phyloP scores from a whole-genome alignment of 1,284 basidiomycete species.

The Taiwanofungus camphoratus region DNA sequence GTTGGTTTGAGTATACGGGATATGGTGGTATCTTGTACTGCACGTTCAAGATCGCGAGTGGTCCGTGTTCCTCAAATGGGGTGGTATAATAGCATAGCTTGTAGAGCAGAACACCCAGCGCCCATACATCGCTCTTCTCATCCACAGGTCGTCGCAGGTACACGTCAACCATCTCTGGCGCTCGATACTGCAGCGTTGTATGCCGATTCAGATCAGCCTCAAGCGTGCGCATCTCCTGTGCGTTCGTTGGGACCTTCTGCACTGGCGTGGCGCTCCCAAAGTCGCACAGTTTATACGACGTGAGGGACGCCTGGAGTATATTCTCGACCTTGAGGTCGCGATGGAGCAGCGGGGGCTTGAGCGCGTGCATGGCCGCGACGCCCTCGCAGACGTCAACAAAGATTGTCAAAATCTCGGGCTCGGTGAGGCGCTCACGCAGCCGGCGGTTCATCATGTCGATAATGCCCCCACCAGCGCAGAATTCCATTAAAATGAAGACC shows the following conservation, averaged over 20 bases:
- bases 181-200: slow-evolving; percentile 93
- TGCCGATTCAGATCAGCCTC: slow-evolving; percentile 93
- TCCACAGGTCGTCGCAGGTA: slow-evolving; percentile 80
- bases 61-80: slow-evolving; percentile 96
- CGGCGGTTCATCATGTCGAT: slow-evolving; percentile 99
- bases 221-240: slow-evolving; percentile 78
- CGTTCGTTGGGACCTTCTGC: slow-evolving; percentile 64
- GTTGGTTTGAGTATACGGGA: slow-evolving; percentile 84
- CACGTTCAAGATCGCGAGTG: slow-evolving; percentile 93
- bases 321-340: slow-evolving; percentile 99
- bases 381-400: slow-evolving; percentile 95
- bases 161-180: slow-evolving; percentile 97
- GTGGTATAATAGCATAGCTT: slow-evolving; percentile 98
- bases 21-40: slow-evolving; percentile 93
- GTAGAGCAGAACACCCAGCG: slow-evolving; percentile 72
- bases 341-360: slow-evolving; percentile 86
- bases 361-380: slow-evolving; percentile 93
- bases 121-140: slow-evolving; percentile 87
- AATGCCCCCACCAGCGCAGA: slow-evolving; percentile 90
- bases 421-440: slow-evolving; percentile 87
- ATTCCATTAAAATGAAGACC: slow-evolving; percentile 99
- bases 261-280: slow-evolving; percentile 92
- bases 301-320: slow-evolving; percentile 76
- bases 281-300: slow-evolving; percentile 94
- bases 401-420: slow-evolving; percentile 95